phyloP scores from a whole-genome alignment of 1,139 yeast species.

The Saccharomyces pastorianus region DNA sequence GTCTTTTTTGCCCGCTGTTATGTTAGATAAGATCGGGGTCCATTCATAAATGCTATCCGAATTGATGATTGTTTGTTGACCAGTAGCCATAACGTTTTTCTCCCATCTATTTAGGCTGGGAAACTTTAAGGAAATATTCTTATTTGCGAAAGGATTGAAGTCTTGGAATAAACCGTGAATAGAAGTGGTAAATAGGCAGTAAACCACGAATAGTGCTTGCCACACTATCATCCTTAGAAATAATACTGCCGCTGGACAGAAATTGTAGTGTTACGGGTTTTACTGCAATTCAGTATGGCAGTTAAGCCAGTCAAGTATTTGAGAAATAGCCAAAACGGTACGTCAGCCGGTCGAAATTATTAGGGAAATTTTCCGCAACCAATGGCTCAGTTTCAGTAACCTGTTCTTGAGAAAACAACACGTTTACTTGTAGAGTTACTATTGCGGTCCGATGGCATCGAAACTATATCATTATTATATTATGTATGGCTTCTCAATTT shows the following conservation, averaged over 20 bases:
- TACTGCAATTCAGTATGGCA: background rate
- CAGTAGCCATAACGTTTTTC: background rate
- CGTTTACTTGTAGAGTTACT: background rate
- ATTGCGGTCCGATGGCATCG: background rate
- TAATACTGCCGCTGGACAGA: background rate
- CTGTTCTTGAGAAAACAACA: background rate
- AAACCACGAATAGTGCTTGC: background rate
- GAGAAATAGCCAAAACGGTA: background rate
- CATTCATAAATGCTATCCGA: conserved; percentile 25
- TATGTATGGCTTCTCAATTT: background rate
- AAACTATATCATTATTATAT: background rate
- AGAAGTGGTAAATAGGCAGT: background rate
- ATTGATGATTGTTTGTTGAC: conserved; percentile 8
- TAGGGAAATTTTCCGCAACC: background rate
- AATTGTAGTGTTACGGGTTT: background rate
- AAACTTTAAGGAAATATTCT: background rate
- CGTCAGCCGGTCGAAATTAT: background rate
- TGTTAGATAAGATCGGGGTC: conserved; percentile 24
- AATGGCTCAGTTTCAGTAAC: background rate
- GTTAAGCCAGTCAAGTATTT: background rate
- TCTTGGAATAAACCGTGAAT: background rate
- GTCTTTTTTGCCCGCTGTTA: conserved; percentile 21
- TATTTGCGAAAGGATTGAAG: background rate
- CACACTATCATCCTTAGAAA: background rate
- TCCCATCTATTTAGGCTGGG: background rate